phyloP scores from a whole-genome alignment of 2,329 filamentous ascomycete species.

The Cladophialophora immunda region DNA sequence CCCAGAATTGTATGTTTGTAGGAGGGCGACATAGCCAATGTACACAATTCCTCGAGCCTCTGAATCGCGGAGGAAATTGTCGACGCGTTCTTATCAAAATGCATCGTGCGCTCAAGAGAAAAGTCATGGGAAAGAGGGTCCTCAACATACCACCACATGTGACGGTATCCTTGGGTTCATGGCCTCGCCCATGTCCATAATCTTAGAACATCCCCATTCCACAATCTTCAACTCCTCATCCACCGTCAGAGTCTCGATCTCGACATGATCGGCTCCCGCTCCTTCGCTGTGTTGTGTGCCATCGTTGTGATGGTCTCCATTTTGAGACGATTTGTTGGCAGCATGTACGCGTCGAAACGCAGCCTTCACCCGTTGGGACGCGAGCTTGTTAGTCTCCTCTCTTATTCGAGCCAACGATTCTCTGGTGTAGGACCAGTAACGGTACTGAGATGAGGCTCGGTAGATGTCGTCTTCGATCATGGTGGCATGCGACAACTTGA shows the following conservation, averaged over 20 bases:
- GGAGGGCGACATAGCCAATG: neutral
- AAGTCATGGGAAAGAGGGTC: neutral
- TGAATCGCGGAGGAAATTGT: constrained; percentile 8
- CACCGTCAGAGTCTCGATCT: constrained; percentile 75
- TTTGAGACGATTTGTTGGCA: constrained; percentile 45
- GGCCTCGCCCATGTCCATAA: constrained; percentile 66
- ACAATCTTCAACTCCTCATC: constrained; percentile 85
- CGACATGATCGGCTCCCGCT: neutral
- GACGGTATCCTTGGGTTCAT: constrained; percentile 62
- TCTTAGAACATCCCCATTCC: constrained; percentile 75
- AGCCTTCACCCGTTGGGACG: constrained; percentile 71
- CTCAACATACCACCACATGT: constrained; percentile 56
- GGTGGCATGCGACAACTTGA: constrained; percentile 31
- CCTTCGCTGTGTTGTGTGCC: neutral
- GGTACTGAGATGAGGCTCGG: constrained; percentile 86
- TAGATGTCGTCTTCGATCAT: constrained; percentile 95
- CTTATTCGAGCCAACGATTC: constrained; percentile 76
- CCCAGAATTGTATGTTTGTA: neutral
- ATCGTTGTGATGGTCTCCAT: constrained; percentile 44
- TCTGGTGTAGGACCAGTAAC: constrained; percentile 90
- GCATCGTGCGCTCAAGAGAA: neutral
- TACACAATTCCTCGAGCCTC: too few relatives aligned
- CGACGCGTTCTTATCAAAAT: neutral
- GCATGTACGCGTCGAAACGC: constrained; percentile 62
- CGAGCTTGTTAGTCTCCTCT: constrained; percentile 79